phyloP scores from a whole-genome alignment of 2,329 filamentous ascomycete species.

The Stagonosporopsis vannaccii region DNA sequence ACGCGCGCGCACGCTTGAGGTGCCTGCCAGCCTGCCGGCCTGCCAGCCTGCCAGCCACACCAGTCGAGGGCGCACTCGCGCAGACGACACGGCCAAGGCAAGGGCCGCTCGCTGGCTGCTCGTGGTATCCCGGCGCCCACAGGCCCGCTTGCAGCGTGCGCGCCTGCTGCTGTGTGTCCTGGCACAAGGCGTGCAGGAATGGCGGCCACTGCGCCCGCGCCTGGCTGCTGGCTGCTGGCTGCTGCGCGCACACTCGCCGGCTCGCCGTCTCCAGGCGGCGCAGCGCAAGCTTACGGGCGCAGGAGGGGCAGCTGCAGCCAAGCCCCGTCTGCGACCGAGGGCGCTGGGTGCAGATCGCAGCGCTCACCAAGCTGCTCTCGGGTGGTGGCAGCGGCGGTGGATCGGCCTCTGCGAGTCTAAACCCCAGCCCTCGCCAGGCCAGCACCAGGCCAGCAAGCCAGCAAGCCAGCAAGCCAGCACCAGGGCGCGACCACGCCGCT shows the following conservation, averaged over 20 bases:
- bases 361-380: conserved; percentile 23
- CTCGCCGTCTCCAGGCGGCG: conserved; percentile 11
- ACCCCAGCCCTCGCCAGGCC: conserved; percentile 33
- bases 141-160: conserved; percentile 22
- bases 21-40: too few relatives aligned
- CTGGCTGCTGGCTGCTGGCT: conserved; percentile 1
- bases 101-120: conserved; percentile 8
- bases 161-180: conserved; percentile 18
- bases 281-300: conserved; percentile 27
- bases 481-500: conserved; percentile 34
- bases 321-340: conserved; percentile 17
- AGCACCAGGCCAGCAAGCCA: background rate
- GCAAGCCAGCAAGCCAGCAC: background rate
- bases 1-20: conserved; percentile 18
- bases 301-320: conserved; percentile 19
- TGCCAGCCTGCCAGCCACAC: background rate
- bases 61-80: too few relatives aligned
- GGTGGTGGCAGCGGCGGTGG: conserved; percentile 28
- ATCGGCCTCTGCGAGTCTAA: conserved; percentile 32
- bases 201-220: too few relatives aligned
- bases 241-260: conserved; percentile 7
- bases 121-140: conserved; percentile 17
- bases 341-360: conserved; percentile 29
- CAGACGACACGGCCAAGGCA: conserved; percentile 22
- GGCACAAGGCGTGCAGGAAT: conserved; percentile 24